Evolutionary conservation across 164 flowering plant species (phyloP), one percentile per base, ranked within the genome.

Genomic region (Chimonanthus praecox): DNA sequence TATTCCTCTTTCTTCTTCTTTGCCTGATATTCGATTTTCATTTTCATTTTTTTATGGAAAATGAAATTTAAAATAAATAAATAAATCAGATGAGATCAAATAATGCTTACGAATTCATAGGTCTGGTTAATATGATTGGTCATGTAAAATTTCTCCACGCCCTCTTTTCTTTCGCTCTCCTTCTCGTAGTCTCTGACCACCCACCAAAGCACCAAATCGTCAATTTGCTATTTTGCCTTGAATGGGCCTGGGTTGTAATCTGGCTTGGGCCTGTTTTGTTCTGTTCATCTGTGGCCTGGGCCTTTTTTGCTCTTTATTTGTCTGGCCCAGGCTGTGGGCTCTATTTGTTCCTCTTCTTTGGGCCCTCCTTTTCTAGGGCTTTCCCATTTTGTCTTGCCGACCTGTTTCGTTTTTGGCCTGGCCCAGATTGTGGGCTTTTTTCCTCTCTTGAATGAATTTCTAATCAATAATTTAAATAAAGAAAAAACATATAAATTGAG

Each of bases 111-210:
- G 70, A 84, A 84, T 68, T 82, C 82, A n/a, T 72, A 77, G 66
- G 83, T 80, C 71, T 84, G 86, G 58, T 82, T n/a, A 21, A 82
- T 75, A 49, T 84, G 84, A 45, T 82, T 76, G 3, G 49, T 71
- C 48, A 66, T 70, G 76, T 84, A 84, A 64, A 82, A 80, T 1
- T 82, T 71, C 69, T 78, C 80, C 8, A 84, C 86, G 3, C 11
- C 45, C 0, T 43, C 75, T 16, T 68, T 76, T 58, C 84, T 80
- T 62, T 75, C 78, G 63, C 80, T 80, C 67, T 77, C 84, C 67
- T 74, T 78, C 4, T 80, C 80, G 66, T 80, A 82, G 43, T 80
- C 82, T 81, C 85, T 80, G 64, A 65, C 70, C 58, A 49, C 10
- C 49, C 7, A 15, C 8, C 43, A 62, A 4, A 18, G 3, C 46